phyloP scores from a whole-genome alignment of 345 rosid species.

The Mangifera indica region DNA sequence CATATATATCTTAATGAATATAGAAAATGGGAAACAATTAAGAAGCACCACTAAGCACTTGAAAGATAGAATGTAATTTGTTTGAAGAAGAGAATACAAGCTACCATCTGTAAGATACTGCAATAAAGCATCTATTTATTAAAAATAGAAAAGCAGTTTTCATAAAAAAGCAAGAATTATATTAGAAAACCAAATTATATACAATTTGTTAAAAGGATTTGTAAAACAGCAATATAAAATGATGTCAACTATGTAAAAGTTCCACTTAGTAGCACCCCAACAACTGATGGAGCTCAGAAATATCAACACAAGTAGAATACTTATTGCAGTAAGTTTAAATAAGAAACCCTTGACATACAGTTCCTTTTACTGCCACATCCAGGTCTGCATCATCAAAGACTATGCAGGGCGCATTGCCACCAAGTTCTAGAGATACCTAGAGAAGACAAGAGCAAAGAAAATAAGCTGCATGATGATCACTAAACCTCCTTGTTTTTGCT shows the following conservation, averaged over 20 bases:
- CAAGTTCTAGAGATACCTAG: constrained; percentile 91
- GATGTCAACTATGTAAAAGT: constrained; percentile 11
- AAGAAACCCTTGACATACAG: constrained; percentile 50
- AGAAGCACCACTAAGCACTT: not conserved
- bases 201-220: not conserved
- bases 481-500: constrained; percentile 1
- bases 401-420: constrained; percentile 98
- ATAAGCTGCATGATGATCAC: constrained; percentile 19
- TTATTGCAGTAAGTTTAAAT: not conserved
- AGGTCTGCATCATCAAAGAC: constrained; percentile 93
- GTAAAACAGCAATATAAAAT: not conserved
- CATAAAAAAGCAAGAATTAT: not conserved
- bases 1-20: not conserved
- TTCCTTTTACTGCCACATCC: constrained; percentile 91
- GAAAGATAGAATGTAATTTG: not conserved
- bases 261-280: not conserved
- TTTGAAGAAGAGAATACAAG: not conserved
- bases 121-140: not conserved
- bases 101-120: not conserved
- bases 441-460: constrained; percentile 18
- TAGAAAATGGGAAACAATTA: not conserved
- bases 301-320: not conserved
- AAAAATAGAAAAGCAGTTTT: not conserved
- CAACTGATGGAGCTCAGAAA: not conserved
- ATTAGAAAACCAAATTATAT: not conserved